Percentiles rank a stretch among this genome's conserved stretches.
Evolutionary conservation across 805 yeast species (phyloP).

Genomic region (Hanseniaspora valbyensis): DNA sequence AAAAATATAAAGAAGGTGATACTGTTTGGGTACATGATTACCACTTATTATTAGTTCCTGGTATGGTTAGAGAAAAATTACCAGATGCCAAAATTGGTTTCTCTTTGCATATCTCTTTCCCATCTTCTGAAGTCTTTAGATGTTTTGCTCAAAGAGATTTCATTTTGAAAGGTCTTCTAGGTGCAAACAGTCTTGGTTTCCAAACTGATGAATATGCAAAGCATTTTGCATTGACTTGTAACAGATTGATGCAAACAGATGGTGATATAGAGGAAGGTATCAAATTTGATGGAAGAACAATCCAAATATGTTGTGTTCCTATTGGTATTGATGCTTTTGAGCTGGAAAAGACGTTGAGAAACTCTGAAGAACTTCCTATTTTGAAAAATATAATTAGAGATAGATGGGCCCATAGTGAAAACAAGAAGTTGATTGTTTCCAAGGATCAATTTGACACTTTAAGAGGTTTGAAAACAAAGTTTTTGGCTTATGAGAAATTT

Average conservation of each 20-base stretch:
- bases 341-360: conserved; percentile 37
- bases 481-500: conserved; percentile 76
- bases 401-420: conserved; percentile 48
- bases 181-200: conserved; percentile 78
- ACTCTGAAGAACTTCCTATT: conserved; percentile 38
- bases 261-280: conserved; percentile 49
- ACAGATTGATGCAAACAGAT: conserved; percentile 72
- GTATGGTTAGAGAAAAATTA: conserved; percentile 60
- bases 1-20: conserved; percentile 61
- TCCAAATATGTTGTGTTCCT: conserved; percentile 49
- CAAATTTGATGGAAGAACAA: conserved; percentile 47
- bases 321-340: conserved; percentile 69
- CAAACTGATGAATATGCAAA: conserved; percentile 89
- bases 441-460: conserved; percentile 82
- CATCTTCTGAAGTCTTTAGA: conserved; percentile 88
- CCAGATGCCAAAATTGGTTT: conserved; percentile 86
- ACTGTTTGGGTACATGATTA: conserved; percentile 90
- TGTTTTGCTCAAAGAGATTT: conserved; percentile 80
- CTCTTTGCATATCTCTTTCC: conserved; percentile 87
- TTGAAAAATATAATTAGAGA: conserved; percentile 66
- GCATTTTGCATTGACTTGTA: conserved; percentile 86
- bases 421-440: conserved; percentile 49
- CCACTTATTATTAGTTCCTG: conserved; percentile 77
- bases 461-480: conserved; percentile 79
- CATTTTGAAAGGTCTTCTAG: conserved; percentile 70